phyloP scores from a whole-genome alignment of 257 asterid species.

The Gynochthodes officinalis region DNA sequence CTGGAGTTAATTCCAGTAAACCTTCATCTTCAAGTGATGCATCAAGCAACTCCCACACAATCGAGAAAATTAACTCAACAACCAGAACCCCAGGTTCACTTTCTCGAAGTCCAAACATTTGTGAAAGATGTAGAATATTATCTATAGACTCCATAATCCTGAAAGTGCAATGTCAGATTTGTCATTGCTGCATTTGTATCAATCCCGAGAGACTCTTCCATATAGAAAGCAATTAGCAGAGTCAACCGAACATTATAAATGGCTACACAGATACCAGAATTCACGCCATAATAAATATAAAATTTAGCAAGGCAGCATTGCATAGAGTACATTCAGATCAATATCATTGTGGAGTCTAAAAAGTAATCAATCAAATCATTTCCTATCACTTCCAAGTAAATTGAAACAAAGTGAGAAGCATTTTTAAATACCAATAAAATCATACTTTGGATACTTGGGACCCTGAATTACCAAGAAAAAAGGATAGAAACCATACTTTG shows the following conservation, averaged over 20 bases:
- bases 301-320: not conserved
- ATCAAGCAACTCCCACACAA: slow-evolving; percentile 87
- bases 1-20: slow-evolving; percentile 65
- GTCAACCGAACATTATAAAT: not conserved
- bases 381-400: not conserved
- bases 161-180: slow-evolving; percentile 36
- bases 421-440: not conserved
- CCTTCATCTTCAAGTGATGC: slow-evolving; percentile 94
- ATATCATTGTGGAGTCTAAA: too few relatives aligned
- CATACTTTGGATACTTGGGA: slow-evolving; percentile 76
- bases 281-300: not conserved
- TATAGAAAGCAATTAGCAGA: not conserved
- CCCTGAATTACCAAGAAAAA: slow-evolving; percentile 50
- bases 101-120: slow-evolving; percentile 58
- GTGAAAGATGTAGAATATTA: slow-evolving; percentile 54
- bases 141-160: slow-evolving; percentile 89
- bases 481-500: slow-evolving; percentile 43
- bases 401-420: not conserved
- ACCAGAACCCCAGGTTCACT: slow-evolving; percentile 76
- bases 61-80: slow-evolving; percentile 62
- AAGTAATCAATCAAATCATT: not conserved
- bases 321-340: not conserved
- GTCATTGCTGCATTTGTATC: slow-evolving; percentile 12
- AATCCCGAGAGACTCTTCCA: not conserved
- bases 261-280: not conserved